phyloP scores from a whole-genome alignment of 2,329 filamentous ascomycete species.

The Ophiostoma sp. region DNA sequence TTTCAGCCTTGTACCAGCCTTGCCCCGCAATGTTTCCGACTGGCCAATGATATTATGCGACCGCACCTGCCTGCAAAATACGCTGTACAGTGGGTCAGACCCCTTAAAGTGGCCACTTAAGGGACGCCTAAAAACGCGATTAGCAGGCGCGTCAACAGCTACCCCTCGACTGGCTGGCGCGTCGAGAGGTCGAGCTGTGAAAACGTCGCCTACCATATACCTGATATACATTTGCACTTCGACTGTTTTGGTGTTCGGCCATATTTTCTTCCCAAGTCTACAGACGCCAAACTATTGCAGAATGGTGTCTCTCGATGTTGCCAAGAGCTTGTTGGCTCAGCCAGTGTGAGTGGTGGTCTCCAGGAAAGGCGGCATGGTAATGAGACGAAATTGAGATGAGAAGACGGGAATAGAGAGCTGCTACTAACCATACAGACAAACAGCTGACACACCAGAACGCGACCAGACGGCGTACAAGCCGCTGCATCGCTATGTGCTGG shows the following conservation, averaged over 20 bases:
- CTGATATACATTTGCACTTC: neutral
- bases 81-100: constrained; percentile 5
- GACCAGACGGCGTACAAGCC: constrained; percentile 61
- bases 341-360: constrained; percentile 41
- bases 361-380: neutral
- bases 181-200: neutral
- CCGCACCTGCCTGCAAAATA: neutral
- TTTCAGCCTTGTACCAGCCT: constrained; percentile 25
- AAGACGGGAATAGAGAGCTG: neutral
- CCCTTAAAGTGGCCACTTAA: constrained; percentile 15
- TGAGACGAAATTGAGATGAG: neutral
- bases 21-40: constrained; percentile 20
- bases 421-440: constrained; percentile 31
- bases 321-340: constrained; percentile 43
- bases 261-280: no score
- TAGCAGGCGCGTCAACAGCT: constrained; percentile 13
- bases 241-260: neutral
- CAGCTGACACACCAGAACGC: constrained; percentile 44
- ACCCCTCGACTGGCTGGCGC: constrained; percentile 5
- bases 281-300: neutral
- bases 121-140: constrained; percentile 12
- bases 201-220: no score
- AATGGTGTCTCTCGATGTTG: constrained; percentile 44
- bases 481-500: constrained; percentile 67
- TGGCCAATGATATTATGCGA: constrained; percentile 14